phyloP scores from a whole-genome alignment of 2,329 filamentous ascomycete genomes.

The Fusarium subtropicale region DNA sequence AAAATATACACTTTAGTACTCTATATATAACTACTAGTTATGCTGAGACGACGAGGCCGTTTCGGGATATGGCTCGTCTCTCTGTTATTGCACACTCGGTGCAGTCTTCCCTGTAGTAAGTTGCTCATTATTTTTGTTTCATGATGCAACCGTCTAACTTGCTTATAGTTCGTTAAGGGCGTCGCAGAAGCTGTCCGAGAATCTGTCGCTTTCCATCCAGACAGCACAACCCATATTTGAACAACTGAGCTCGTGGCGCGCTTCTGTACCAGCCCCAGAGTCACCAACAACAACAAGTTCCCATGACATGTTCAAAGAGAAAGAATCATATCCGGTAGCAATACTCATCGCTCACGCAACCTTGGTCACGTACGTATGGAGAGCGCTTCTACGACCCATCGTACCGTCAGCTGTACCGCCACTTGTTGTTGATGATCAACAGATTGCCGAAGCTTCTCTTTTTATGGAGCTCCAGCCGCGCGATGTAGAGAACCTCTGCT shows the following conservation, averaged over 20 bases:
- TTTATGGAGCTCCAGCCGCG: background rate
- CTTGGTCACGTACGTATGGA: background rate
- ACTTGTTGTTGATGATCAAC: background rate
- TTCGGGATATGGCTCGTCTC: background rate
- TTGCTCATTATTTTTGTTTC: fast-evolving
- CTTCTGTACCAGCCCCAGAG: background rate
- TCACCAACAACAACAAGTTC: background rate
- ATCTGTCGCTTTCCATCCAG: background rate
- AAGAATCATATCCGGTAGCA: background rate
- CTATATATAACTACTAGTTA: background rate
- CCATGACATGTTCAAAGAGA: fast-evolving
- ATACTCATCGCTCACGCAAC: background rate
- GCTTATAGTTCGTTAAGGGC: background rate
- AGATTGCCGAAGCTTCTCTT: background rate
- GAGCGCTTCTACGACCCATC: background rate
- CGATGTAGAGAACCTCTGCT: background rate
- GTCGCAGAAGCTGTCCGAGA: background rate
- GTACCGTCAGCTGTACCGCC: background rate
- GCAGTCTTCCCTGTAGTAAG: background rate
- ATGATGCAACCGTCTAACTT: background rate
- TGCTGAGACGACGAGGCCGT: background rate
- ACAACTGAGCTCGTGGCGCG: background rate
- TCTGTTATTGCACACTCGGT: background rate
- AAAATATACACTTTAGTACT: too few relatives aligned
- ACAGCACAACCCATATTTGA: background rate